Base-by-base conservation (phyloP, 1,139 yeast species). In the Scheffersomyces quercinus region DNA sequence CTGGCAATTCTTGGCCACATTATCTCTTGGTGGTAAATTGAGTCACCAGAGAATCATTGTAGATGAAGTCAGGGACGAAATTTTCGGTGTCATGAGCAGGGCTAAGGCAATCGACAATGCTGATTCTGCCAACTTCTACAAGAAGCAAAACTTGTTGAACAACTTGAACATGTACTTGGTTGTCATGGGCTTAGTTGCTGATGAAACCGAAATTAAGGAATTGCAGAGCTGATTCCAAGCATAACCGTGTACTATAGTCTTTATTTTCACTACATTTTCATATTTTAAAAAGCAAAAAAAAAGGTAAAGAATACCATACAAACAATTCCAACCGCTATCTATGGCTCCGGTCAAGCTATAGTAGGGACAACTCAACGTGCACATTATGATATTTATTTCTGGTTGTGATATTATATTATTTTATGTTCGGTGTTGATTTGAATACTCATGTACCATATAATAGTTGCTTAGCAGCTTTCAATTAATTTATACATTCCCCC, bases 1-100 rank as follows among this genome's bases (percentile, higher is more conserved):
- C 39, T 93, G 99, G 99, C 98, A 93, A 70, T 91, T 93, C 60
- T 78, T 93, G 67, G 99, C 99, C 31, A 87, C 97, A 11, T 77
- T 93, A 48, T 95, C 98, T 0, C 75, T 93, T 50, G 95, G 97
- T 49, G 97, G 98, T 54, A 86, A 88, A 62, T 77, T 91, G 56
- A 89, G 86, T 56, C 97, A 91, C 65, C 98, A 93, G 75, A 82
- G 97, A 69, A 83, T 89, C 50, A 86, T 93, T 56, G 96, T 93
- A 40, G 98, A 90, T 64, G 97, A 91, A 63, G 93, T 90, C 16
- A 82, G 98, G 67, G 95, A 88, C 59, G 91, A 88, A 65, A 91
- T 93, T 50, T 91, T 93, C 60, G 95, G 95, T 31, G 88, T 89
- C 10, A 88, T 91, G 82, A 81, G 77, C 49, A 79, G 85, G 53